These are phyloP conservation scores for Amanita muscaria DNA, from an alignment of 768 basidiomycete species.

Conservation along the genomic window DNA sequence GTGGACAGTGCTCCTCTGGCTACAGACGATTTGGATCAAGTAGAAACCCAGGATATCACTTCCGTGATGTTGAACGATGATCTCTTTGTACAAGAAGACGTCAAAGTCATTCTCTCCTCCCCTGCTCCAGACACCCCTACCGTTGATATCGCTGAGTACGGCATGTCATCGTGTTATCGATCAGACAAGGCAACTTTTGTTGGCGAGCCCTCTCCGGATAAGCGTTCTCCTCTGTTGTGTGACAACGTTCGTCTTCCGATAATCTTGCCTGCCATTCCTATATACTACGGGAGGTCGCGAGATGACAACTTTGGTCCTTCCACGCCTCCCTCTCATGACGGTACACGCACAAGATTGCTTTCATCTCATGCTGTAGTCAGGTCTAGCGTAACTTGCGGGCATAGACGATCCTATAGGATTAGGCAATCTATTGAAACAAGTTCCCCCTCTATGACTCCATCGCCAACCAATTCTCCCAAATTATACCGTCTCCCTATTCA, in stretches of 20 bases:
- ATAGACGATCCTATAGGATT: not conserved
- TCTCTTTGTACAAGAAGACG: not conserved
- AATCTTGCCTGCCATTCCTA: not conserved
- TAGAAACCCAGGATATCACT: not conserved
- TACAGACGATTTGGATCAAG: not conserved
- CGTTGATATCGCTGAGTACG: not conserved
- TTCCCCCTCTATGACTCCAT: slow-evolving; percentile 5
- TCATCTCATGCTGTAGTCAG: not conserved
- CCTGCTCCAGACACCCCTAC: not conserved
- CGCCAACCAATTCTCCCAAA: slow-evolving; percentile 1
- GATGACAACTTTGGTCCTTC: not conserved
- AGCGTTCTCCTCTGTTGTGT: not conserved
- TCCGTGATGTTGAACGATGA: not conserved
- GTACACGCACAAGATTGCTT: not conserved
- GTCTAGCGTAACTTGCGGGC: not conserved
- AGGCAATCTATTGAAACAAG: not conserved
- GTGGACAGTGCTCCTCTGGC: not conserved
- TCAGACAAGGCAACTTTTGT: not conserved
- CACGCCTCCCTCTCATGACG: not conserved
- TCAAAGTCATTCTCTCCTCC: not conserved
- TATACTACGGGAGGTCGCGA: not conserved
- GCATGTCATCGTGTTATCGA: not conserved
- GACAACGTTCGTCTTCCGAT: not conserved
- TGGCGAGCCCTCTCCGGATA: not conserved
- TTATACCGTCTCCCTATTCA: not conserved